Base-by-base conservation (phyloP, 2,329 filamentous ascomycete species). In the Exophiala bonariae region DNA sequence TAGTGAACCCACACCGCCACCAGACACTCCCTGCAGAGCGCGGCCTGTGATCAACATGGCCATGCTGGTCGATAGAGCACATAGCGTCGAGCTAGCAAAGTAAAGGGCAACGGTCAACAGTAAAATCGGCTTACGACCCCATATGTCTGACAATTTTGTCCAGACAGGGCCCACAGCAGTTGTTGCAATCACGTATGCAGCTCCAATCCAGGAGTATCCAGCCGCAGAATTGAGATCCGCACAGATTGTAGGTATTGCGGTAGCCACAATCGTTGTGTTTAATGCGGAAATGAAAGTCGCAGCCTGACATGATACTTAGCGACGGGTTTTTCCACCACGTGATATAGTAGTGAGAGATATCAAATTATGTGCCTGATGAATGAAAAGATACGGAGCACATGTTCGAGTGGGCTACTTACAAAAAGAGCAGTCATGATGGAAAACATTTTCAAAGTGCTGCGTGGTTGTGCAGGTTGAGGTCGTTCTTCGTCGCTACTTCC, bases 121-220 rank as follows among this genome's bases (percentile, higher is more conserved):
- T 20, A 86, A 66, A 37, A 83, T 73, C 9, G 76, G 76, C 56
- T 86, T 86, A 28, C 83, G 72, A 2, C 83, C 83, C 67, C 79
- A 86, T 47, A 86, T 85, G 53, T 86, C 83, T 35, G 78, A 80
- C 14, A 83, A 66, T 58, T 84, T 83, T n/a, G 79, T 79, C 78
- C 80, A 83, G 32, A 78, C 70, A 2, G 78, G 78, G 2, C 76
- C 76, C 11, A 74, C 66, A 10, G 70, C 62, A 19, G 72, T 66
- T 52, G 72, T 69, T 41, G 66, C 69, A 48, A 75, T 59, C 13
- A 75, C 60, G 54, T 70, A 73, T 14, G 71, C 67, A 14, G 69
- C 71, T 13, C 70, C 70, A 51, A 75, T 71, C 71, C 70, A 76
- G 46, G 72, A 69, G 55, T 72, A 73, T 28, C 71, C 68, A 52